Evolutionary conservation across 1,284 basidiomycete genomes (phyloP), one percentile per base, ranked within the genome.

Genomic region (Rhodotorula sp.): DNA sequence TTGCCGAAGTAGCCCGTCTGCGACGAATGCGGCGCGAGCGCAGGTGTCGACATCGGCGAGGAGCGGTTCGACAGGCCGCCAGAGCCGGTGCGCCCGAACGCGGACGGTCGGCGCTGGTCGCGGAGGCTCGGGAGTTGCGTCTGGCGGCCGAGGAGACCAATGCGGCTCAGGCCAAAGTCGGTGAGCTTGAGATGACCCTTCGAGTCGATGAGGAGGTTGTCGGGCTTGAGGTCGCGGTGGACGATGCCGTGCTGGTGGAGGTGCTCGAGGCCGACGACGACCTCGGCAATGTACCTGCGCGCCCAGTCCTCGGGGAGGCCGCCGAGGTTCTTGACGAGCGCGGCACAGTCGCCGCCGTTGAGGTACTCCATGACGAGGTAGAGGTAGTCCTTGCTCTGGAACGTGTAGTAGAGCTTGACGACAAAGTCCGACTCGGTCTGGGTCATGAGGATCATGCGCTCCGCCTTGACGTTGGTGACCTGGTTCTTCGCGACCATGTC

Each of bases 401-500:
- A 84, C 27, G 83, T 84, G 78, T 83, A 84, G 77, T 80, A 84
- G 60, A 84, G 81, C 76, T 83, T 83, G 75, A 83, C 83, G 61
- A 83, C 83, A 48, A 99, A 98, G n/a, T 97, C 95, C 21, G 95
- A 97, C 82, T 97, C 94, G 0, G 97, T 92, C 82, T 99, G 96
- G 81, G 94, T 96, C 97, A 99, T 99, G 76, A 99, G 86, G 80
- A 99, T 99, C 88, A 96, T 98, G 68, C 97, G 88, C 84, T 99
- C 97, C 6, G 97, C 97, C 84, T 98, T 99, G 82, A 99, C 96
- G 80, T 99, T 99, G 67, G 97, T 99, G 82, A 99, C 97, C 83
- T 99, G 97, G 84, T 99, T 99, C 87, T 99, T 99, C 60, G 97
- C 94, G 80, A 99, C 98, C 97, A 99, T 99, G 83, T 99, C 97